These are phyloP conservation scores for Lactifluus pinguis DNA, from an alignment of 768 basidiomycete genomes.

Conservation along the genomic window DNA sequence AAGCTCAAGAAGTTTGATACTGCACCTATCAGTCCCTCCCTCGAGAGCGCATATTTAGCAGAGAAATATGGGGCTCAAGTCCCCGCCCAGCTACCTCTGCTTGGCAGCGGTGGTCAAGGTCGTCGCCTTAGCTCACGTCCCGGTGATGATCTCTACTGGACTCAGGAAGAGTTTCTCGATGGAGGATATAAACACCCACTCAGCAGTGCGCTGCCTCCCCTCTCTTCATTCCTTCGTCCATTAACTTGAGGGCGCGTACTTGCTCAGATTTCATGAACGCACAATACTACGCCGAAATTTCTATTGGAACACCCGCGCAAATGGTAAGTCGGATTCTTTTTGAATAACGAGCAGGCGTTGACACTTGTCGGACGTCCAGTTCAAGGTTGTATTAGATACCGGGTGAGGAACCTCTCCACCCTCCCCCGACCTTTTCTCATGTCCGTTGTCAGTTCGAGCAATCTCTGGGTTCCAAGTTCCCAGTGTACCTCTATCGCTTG, in stretches of 20 bases:
- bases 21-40: conserved; percentile 47
- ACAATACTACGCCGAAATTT: conserved; percentile 89
- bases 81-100: conserved; percentile 46
- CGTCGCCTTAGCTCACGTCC: conserved; percentile 45
- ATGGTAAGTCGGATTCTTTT: conserved; percentile 35
- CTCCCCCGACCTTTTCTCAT: conserved; percentile 2
- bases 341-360: neutral
- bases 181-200: conserved; percentile 86
- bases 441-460: conserved; percentile 55
- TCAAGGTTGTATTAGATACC: conserved; percentile 94
- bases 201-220: conserved; percentile 49
- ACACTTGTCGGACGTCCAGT: conserved; percentile 32
- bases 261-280: conserved; percentile 91
- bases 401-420: conserved; percentile 37
- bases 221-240: neutral
- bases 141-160: conserved; percentile 62
- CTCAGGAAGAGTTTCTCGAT: conserved; percentile 57
- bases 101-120: conserved; percentile 67
- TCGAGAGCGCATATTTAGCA: conserved; percentile 80
- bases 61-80: conserved; percentile 79
- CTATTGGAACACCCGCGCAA: conserved; percentile 78
- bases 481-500: conserved; percentile 84
- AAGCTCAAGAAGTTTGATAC: conserved; percentile 81
- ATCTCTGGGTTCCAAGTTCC: conserved; percentile 87
- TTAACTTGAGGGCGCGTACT: conserved; percentile 8